Conservation (phyloP, 2,329 filamentous ascomycete genomes). For the Arthrobotrys sinensis region DNA sequence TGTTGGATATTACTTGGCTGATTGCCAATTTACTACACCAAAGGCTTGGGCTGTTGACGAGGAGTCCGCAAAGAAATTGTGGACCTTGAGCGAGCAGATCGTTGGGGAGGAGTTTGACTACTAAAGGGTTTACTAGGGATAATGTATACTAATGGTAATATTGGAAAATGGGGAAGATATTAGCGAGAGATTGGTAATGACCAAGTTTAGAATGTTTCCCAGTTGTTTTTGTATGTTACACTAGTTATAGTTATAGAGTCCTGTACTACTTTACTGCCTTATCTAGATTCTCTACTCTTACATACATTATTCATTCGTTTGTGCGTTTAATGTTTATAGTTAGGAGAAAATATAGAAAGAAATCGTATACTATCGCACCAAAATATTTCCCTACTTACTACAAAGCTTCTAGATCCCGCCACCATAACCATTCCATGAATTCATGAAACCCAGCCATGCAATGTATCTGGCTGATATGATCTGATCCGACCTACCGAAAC, state of each 20-base stretch:
- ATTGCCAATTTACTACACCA: constrained; percentile 43
- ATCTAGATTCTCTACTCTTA: background rate
- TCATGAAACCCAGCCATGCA: no score
- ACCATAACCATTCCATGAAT: no score
- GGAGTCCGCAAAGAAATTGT: constrained; percentile 68
- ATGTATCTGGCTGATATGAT: no score
- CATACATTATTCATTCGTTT: background rate
- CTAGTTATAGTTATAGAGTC: background rate
- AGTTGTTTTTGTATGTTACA: background rate
- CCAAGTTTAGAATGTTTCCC: no score
- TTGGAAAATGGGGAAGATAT: no score
- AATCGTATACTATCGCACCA: no score
- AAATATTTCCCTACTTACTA: no score
- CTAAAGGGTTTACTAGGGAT: background rate
- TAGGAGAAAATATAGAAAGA: background rate
- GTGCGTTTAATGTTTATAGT: background rate
- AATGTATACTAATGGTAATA: no score
- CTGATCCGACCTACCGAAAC: background rate
- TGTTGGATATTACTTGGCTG: constrained; percentile 37
- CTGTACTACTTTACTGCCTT: background rate
- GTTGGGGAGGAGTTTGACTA: constrained; percentile 67
- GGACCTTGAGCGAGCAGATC: constrained; percentile 70
- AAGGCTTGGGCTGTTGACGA: constrained; percentile 65
- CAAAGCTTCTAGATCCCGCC: no score
- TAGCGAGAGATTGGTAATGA: no score